Conservation (phyloP, 495 filamentous ascomycete genomes). For the Lasiosphaeria ovina region DNA sequence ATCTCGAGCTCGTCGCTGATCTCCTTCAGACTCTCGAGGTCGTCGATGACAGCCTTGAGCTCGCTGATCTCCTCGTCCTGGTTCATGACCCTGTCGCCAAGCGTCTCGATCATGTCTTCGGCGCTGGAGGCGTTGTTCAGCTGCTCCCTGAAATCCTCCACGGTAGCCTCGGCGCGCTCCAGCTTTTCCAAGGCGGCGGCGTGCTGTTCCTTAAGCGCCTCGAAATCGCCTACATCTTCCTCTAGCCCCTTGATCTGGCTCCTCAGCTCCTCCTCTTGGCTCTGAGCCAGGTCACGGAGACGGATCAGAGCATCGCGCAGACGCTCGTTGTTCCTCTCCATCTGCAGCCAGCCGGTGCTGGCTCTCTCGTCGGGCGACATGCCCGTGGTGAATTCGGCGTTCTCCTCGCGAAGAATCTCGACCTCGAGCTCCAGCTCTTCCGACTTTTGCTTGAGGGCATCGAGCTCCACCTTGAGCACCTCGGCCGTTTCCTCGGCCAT, state of each 20-base stretch:
- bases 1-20: constrained; percentile 91
- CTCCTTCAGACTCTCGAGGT: constrained; percentile 83
- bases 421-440: constrained; percentile 88
- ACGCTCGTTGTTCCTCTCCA: constrained; percentile 85
- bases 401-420: constrained; percentile 84
- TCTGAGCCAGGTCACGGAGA: constrained; percentile 80
- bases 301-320: constrained; percentile 82
- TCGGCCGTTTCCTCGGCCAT: constrained; percentile 96
- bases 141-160: constrained; percentile 87
- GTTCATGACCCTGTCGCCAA: constrained; percentile 78
- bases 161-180: constrained; percentile 65
- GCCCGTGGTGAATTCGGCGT: constrained; percentile 73
- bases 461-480: constrained; percentile 72
- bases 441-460: constrained; percentile 66
- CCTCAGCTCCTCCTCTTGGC: constrained; percentile 77
- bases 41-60: constrained; percentile 73
- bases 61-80: constrained; percentile 82
- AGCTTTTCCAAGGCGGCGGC: constrained; percentile 68
- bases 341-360: constrained; percentile 83
- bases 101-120: constrained; percentile 90
- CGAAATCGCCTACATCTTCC: constrained; percentile 72
- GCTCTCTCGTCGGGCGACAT: constrained; percentile 86
- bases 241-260: constrained; percentile 76
- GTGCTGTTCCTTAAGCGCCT: constrained; percentile 67
- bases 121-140: constrained; percentile 82